Evolutionary conservation across 2,329 filamentous ascomycete genomes (phyloP).

Genomic region (Dactylellina sp.): DNA sequence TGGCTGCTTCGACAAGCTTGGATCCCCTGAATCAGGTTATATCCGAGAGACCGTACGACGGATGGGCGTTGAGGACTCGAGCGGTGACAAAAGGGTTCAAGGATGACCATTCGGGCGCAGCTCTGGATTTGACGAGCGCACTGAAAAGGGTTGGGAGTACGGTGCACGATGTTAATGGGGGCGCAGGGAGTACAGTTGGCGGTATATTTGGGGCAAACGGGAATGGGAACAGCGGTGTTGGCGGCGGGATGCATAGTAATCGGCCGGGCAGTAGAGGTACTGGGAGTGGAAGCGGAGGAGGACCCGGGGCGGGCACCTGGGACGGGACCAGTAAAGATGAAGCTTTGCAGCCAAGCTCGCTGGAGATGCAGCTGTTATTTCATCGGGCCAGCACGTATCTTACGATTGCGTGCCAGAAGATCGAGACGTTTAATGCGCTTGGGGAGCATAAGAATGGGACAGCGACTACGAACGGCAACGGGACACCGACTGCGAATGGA

Average conservation of each 20-base stretch:
- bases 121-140: constrained; percentile 76
- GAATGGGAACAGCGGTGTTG: background rate
- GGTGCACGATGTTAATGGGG: constrained; percentile 65
- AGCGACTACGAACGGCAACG: constrained; percentile 58
- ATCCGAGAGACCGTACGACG: constrained; percentile 72
- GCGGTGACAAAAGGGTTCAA: constrained; percentile 81
- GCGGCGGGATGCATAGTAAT: constrained; percentile 35
- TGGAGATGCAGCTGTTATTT: constrained; percentile 80
- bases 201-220: constrained; percentile 59
- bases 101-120: constrained; percentile 77
- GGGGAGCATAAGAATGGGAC: constrained; percentile 62
- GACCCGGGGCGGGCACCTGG: constrained; percentile 44
- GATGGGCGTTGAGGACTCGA: constrained; percentile 76
- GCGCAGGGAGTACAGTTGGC: constrained; percentile 68
- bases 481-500: constrained; percentile 9
- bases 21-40: constrained; percentile 76
- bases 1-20: constrained; percentile 78
- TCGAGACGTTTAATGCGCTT: constrained; percentile 49
- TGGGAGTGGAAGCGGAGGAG: constrained; percentile 60
- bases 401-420: constrained; percentile 70
- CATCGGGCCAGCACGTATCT: constrained; percentile 80
- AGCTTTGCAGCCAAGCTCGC: constrained; percentile 77
- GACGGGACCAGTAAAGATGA: constrained; percentile 65
- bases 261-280: constrained; percentile 59
- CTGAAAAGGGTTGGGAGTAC: constrained; percentile 70